Percentiles rank a stretch among this genome's conserved stretches.
Evolutionary conservation across 768 basidiomycete genomes (phyloP).

Genomic region (Mycena chlorophos): DNA sequence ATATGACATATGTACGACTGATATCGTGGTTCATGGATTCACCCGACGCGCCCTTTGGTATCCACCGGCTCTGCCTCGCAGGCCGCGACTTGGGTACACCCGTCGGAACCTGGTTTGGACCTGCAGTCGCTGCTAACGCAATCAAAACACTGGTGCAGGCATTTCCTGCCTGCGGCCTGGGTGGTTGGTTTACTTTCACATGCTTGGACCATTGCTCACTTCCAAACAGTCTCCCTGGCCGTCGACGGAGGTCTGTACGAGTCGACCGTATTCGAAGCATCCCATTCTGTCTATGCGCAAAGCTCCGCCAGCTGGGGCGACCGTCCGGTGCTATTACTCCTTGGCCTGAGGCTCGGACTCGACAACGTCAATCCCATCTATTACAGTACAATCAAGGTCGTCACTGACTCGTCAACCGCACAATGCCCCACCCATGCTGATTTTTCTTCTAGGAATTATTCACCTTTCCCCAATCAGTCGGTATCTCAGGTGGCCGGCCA

Average conservation of each 20-base stretch:
- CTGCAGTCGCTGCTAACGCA: slow-evolving; percentile 95
- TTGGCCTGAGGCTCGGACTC: slow-evolving; percentile 84
- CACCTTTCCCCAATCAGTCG: slow-evolving; percentile 92
- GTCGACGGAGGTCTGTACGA: slow-evolving; percentile 82
- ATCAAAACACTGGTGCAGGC: slow-evolving; percentile 80
- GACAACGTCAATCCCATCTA: slow-evolving; percentile 96
- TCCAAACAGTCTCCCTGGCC: slow-evolving; percentile 81
- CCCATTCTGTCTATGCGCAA: slow-evolving; percentile 38
- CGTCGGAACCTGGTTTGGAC: slow-evolving; percentile 97
- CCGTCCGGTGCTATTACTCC: slow-evolving; percentile 79
- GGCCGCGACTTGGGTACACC: slow-evolving; percentile 95
- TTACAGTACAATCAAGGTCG: slow-evolving; percentile 69
- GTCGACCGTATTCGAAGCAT: slow-evolving; percentile 83
- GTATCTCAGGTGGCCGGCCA: slow-evolving; percentile 94
- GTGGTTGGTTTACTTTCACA: too few species aligned
- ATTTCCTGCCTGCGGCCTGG: slow-evolving; percentile 78
- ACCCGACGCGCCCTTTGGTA: slow-evolving; percentile 86
- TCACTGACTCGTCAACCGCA: too few species aligned
- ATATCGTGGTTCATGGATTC: slow-evolving; percentile 95
- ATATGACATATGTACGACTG: slow-evolving; percentile 87
- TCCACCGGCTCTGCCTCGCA: slow-evolving; percentile 93
- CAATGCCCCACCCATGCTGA: background rate
- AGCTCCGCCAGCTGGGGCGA: slow-evolving; percentile 63
- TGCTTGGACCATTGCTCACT: too few species aligned
- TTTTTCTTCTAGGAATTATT: slow-evolving; percentile 64